Base-by-base conservation (phyloP, 2,329 filamentous ascomycete genomes). In the Cladosporium cucumerinum region DNA sequence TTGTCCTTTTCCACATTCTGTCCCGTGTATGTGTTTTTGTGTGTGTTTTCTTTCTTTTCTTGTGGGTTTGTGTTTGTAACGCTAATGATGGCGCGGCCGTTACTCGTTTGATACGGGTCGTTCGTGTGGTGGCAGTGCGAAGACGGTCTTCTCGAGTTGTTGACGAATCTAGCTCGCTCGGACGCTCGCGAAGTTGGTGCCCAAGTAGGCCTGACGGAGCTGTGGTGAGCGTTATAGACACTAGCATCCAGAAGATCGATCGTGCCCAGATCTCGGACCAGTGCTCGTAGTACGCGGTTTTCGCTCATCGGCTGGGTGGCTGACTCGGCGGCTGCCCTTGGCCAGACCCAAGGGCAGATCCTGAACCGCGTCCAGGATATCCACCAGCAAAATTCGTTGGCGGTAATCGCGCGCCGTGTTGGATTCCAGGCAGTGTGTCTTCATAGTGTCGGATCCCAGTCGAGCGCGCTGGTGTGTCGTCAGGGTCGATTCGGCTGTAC, bases 371-470 rank as follows among this genome's bases (percentile, higher is more conserved):
- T 39, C 43, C 43, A 2, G 59, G 59, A 12, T 49, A 49, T 6
- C 48, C 32, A 14, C 46, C 18, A 32, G 46, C 21, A 39, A 28
- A 23, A 11, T 48, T 54, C 16, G 60, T 21, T 3, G 34, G 49
- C 16, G 60, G 60, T 30, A 62, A 18, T 48, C 60, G 30, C 32
- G 32, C 30, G 25, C 34, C 49, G 28, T 23, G 25, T 23, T 51
- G 60, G 6, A 54, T 39, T 5, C 48, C 60, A 46, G 49, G 49
- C 21, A 62, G 36, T 49, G 60, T 46, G 25, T 70, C 69, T 58
- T 72, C 71, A 39, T 71, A 69, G 58, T 73, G 71, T 46, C 72
- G 72, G 54, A 70, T 61, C 18, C 71, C 69, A 23, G 72, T 69
- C 12, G 71, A 66, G 21, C 69, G 63, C 8, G 71, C 73, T 28